Conservation (phyloP, 164 flowering plant genomes). For the Brasenia schreberi region DNA sequence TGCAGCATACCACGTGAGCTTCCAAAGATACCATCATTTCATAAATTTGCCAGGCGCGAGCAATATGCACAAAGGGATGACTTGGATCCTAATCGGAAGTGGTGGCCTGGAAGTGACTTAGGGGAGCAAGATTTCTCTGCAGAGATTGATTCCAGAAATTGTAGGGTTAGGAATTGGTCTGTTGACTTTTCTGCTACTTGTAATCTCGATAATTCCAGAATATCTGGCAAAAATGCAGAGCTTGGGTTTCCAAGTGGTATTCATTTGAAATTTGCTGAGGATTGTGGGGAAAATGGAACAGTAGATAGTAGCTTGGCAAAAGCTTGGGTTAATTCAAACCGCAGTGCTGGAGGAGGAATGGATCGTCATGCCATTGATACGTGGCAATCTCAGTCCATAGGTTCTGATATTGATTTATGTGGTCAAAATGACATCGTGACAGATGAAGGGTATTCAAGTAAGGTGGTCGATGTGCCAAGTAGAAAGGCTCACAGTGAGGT, state of each 20-base stretch:
- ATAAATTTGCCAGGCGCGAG: slow-evolving; percentile 90
- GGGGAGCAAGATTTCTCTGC: slow-evolving; percentile 86
- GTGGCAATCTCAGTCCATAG: slow-evolving; percentile 96
- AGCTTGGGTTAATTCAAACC: slow-evolving; percentile 68
- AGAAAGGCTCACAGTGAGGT: slow-evolving; percentile 28
- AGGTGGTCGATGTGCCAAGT: slow-evolving; percentile 20
- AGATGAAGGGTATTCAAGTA: slow-evolving; percentile 81
- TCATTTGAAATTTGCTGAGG: slow-evolving; percentile 56
- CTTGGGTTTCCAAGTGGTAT: slow-evolving; percentile 66
- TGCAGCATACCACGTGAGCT: slow-evolving; percentile 50
- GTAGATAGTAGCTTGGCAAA: slow-evolving; percentile 50
- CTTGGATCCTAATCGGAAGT: slow-evolving; percentile 38
- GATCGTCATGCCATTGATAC: slow-evolving; percentile 88
- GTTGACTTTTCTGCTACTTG: slow-evolving; percentile 89
- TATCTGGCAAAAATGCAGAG: slow-evolving; percentile 52
- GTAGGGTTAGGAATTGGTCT: slow-evolving; percentile 93
- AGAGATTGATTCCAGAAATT: slow-evolving; percentile 94
- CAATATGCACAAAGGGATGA: slow-evolving; percentile 84
- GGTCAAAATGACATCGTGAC: slow-evolving; percentile 22
- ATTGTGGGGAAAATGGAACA: slow-evolving; percentile 87
- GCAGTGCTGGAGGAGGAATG: slow-evolving; percentile 64
- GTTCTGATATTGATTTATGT: slow-evolving; percentile 55
- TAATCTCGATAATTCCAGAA: slow-evolving; percentile 54
- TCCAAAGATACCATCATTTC: slow-evolving; percentile 96
- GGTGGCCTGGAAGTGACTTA: slow-evolving; percentile 55